A percentile compares a stretch with the other conserved stretches of the same genome.
Evolutionary conservation across 1,284 basidiomycete genomes (phyloP).

Genomic region (Exobasidium cylindrosporum): DNA sequence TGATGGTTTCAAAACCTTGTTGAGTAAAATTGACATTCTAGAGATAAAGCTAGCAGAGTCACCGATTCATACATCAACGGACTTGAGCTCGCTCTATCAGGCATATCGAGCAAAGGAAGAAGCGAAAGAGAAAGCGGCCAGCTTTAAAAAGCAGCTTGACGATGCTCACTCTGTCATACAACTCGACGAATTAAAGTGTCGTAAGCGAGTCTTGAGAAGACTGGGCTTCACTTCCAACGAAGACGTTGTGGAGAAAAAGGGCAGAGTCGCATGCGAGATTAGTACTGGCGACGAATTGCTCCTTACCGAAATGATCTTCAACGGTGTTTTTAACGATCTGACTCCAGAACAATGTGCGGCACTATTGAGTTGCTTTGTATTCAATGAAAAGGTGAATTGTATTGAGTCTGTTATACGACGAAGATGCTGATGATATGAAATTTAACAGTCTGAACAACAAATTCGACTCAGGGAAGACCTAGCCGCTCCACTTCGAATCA

Average conservation of each 20-base stretch:
- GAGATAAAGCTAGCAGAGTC: slow-evolving; percentile 30
- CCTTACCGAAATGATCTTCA: slow-evolving; percentile 95
- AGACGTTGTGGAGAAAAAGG: slow-evolving; percentile 97
- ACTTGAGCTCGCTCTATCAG: slow-evolving; percentile 72
- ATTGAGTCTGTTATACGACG: too few species aligned
- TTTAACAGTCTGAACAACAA: slow-evolving; percentile 76
- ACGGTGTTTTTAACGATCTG: slow-evolving; percentile 87
- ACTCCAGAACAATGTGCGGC: slow-evolving; percentile 89
- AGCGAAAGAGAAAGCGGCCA: slow-evolving; percentile 68
- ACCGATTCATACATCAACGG: slow-evolving; percentile 62
- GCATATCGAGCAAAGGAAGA: slow-evolving; percentile 75
- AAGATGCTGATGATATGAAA: too few species aligned
- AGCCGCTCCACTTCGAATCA: slow-evolving; percentile 80
- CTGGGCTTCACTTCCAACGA: slow-evolving; percentile 82
- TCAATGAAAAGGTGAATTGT: slow-evolving; percentile 79
- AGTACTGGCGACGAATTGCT: slow-evolving; percentile 93
- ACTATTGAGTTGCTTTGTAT: slow-evolving; percentile 91
- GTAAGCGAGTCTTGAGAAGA: slow-evolving; percentile 88
- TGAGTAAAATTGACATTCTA: slow-evolving; percentile 48
- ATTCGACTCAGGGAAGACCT: slow-evolving; percentile 87
- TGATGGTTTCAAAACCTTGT: slow-evolving; percentile 79
- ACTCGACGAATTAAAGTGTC: slow-evolving; percentile 91
- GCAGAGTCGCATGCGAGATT: slow-evolving; percentile 97
- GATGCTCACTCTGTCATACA: slow-evolving; percentile 89
- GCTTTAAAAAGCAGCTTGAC: slow-evolving; percentile 78